phyloP scores from a whole-genome alignment of 306 rosid genomes.

The Fragaria iinumae region DNA sequence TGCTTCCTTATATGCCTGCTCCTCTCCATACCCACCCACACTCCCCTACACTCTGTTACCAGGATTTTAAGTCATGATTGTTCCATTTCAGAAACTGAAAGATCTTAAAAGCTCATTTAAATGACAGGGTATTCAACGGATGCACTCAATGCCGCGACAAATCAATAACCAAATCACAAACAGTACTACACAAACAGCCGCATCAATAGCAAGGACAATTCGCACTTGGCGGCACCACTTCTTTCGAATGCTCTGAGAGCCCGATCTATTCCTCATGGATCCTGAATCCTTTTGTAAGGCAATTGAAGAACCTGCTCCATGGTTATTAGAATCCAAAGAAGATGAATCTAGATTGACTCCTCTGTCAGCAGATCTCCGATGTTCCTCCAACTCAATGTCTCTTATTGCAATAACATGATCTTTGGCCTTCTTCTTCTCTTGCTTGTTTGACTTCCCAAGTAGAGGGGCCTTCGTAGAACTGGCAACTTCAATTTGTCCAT shows the following conservation, averaged over 20 bases:
- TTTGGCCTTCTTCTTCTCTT: conserved; percentile 82
- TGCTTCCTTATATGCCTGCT: background rate
- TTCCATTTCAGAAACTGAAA: background rate
- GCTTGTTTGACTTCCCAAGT: conserved; percentile 67
- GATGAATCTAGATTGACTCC: conserved; percentile 55
- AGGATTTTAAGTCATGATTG: background rate
- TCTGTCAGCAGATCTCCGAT: conserved; percentile 64
- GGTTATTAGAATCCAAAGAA: conserved; percentile 46
- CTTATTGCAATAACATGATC: conserved; percentile 72
- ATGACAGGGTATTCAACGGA: conserved; percentile 35
- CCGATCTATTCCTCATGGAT: conserved; percentile 61
- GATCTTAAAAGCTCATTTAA: background rate
- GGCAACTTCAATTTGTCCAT: conserved; percentile 61
- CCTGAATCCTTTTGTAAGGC: conserved; percentile 58
- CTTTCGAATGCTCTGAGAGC: conserved; percentile 55
- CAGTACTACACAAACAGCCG: conserved; percentile 63
- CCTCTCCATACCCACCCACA: background rate
- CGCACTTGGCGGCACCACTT: conserved; percentile 90
- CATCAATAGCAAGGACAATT: conserved; percentile 84
- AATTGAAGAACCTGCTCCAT: conserved; percentile 49
- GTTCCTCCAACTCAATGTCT: conserved; percentile 75
- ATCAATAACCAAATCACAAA: conserved; percentile 67
- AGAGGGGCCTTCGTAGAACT: conserved; percentile 83
- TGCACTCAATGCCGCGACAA: conserved; percentile 63
- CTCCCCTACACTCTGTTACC: background rate